These are phyloP conservation scores for Penicillium olsonii DNA, from an alignment of 2,329 filamentous ascomycete species.

Conservation along the genomic window DNA sequence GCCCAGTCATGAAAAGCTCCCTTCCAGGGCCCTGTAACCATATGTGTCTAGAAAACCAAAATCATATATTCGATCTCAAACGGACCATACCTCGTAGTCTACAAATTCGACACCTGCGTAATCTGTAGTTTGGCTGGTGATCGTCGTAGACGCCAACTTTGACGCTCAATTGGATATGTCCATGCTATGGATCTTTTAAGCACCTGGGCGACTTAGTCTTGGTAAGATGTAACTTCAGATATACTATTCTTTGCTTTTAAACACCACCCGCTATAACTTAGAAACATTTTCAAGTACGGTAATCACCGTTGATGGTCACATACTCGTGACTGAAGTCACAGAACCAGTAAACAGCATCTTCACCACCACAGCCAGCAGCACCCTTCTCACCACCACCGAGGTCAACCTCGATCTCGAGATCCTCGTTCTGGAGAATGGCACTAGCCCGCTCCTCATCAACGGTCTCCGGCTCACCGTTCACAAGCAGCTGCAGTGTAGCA, in stretches of 20 bases:
- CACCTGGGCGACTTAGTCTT: background rate
- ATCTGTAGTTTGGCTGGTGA: too few relatives aligned
- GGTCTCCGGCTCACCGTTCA: conserved; percentile 62
- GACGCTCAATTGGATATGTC: too few relatives aligned
- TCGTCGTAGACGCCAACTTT: too few relatives aligned
- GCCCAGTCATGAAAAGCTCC: conserved; percentile 30
- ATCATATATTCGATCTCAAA: conserved; percentile 13
- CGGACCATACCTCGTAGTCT: background rate
- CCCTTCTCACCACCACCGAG: conserved; percentile 54
- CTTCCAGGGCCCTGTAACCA: conserved; percentile 37
- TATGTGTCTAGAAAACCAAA: conserved; percentile 33
- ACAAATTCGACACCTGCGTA: too few relatives aligned
- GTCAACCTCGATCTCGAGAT: conserved; percentile 63
- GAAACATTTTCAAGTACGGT: conserved; percentile 53
- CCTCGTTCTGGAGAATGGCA: conserved; percentile 61
- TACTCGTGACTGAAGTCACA: conserved; percentile 71
- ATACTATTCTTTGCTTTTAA: background rate
- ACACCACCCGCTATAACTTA: too few relatives aligned
- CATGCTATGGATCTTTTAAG: too few relatives aligned
- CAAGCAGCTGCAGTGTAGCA: conserved; percentile 58
- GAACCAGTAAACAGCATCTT: conserved; percentile 64
- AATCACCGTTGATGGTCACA: conserved; percentile 69
- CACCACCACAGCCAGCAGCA: conserved; percentile 41
- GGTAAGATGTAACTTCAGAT: background rate
- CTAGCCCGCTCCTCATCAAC: conserved; percentile 63